Base-by-base conservation (phyloP, 345 rosid genomes). In the Brassica rapa region DNA sequence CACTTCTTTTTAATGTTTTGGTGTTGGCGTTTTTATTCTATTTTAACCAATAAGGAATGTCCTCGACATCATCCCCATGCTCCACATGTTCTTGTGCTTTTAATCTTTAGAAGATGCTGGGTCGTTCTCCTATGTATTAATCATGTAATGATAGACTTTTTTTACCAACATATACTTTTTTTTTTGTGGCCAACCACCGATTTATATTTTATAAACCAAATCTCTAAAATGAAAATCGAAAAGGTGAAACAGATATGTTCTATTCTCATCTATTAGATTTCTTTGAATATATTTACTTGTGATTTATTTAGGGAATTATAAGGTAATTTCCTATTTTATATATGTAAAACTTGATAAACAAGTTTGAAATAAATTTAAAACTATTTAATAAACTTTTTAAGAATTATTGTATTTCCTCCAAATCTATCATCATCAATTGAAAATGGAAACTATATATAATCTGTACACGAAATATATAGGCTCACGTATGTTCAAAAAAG, bases 51-150 rank as follows among this genome's bases (percentile, higher is more conserved):
- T 77, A 0, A 35, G 3, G 2, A 62, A 15, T 63, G 32, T 9
- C 76, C 72, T 71, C 81, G 71, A 62, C 72, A 78, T 62, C 6
- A 49, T 11, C 25, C 46, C 62, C 63, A 76, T 62, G 63, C 71
- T 70, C 70, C 64, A 62, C 63, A 70, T 62, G 75, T 70, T 70
- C 70, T 62, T 63, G 37, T 62, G 75, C 75, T 53, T 53, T 46
- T 10, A 68, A 62, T 23, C 69, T 68, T 69, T 77, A 55, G 59
- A 63, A 77, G 71, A 77, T 77, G 81, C 71, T 53, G 3, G 66
- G 66, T 70, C 81, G 12, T 63, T 70, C 55, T 77, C 65, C 3
- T n/a, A 7, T 62, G 32, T 10, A 57, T 53, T 33, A n/a, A 33
- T 66, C 56, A 41, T 67, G 32, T 43, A 41, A 66, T 23, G 1